Evolutionary conservation across 2,329 filamentous ascomycete species (phyloP).

Genomic region (Verticillium tricorpus): DNA sequence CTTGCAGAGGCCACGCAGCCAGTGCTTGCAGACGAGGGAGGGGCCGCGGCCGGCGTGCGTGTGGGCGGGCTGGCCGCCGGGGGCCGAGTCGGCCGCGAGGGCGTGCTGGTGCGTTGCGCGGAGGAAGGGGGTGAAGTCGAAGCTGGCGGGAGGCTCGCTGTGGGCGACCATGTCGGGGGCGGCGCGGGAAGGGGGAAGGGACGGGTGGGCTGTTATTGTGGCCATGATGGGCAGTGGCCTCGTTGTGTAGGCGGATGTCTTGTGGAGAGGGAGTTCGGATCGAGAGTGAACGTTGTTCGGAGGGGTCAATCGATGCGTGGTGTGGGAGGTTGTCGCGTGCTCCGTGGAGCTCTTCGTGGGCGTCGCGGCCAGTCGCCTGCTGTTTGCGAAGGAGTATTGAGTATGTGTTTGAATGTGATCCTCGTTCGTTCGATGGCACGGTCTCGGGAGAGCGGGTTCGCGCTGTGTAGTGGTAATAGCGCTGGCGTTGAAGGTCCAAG

Average conservation of each 20-base stretch:
- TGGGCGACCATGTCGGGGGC: slow-evolving; percentile 51
- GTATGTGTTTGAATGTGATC: too few species aligned
- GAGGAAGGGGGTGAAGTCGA: slow-evolving; percentile 84
- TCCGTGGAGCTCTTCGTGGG: neutral
- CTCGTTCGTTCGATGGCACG: neutral
- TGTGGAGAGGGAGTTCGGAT: neutral
- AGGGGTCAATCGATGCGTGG: too few species aligned
- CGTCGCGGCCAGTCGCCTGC: neutral
- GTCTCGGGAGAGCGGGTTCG: neutral
- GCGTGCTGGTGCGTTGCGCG: slow-evolving; percentile 79
- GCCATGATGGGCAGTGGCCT: slow-evolving; percentile 9
- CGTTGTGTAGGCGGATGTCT: neutral
- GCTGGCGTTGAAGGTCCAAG: neutral
- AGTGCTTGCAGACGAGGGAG: slow-evolving; percentile 96
- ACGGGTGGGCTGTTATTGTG: slow-evolving; percentile 20
- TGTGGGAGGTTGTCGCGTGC: neutral
- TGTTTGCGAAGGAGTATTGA: neutral
- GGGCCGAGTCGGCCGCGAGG: slow-evolving; percentile 75
- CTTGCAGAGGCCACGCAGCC: slow-evolving; percentile 94
- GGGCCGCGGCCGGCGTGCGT: slow-evolving; percentile 79
- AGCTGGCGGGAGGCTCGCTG: slow-evolving; percentile 56
- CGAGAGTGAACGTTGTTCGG: neutral
- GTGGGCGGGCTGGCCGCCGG: slow-evolving; percentile 50
- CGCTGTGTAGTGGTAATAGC: neutral
- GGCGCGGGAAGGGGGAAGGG: slow-evolving; percentile 11